Conservation (phyloP, 352 stramenopile species). For the Phytophthora vignae region DNA sequence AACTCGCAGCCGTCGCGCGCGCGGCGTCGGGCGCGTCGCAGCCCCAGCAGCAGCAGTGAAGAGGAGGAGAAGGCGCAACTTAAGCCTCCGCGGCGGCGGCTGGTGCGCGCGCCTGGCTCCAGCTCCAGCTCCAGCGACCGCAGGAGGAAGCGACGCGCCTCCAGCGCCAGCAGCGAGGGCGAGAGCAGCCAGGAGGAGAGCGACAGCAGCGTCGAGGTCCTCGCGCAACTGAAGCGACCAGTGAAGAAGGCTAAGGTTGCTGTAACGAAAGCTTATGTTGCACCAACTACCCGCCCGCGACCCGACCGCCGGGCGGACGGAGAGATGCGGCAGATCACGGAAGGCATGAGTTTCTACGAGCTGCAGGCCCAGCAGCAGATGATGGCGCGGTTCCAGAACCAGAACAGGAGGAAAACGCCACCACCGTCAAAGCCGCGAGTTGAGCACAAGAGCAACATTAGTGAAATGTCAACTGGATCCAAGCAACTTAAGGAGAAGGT, state of each 20-base stretch:
- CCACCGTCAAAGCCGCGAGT: background rate
- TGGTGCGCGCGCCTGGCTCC: background rate
- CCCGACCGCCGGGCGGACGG: slow-evolving; percentile 4
- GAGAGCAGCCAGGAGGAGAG: slow-evolving; percentile 23
- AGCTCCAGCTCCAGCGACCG: background rate
- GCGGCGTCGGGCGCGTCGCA: slow-evolving; percentile 5
- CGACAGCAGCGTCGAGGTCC: slow-evolving; percentile 4
- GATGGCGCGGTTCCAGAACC: slow-evolving; percentile 46
- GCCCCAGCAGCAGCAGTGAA: slow-evolving; percentile 16
- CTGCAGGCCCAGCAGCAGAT: slow-evolving; percentile 61
- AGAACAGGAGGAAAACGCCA: slow-evolving; percentile 32
- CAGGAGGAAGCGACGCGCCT: slow-evolving; percentile 14
- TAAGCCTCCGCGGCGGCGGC: slow-evolving; percentile 4
- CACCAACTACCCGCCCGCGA: slow-evolving; percentile 6
- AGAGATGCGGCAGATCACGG: slow-evolving; percentile 38
- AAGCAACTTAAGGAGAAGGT: background rate
- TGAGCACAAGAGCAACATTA: slow-evolving; percentile 1
- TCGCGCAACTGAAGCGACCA: slow-evolving; percentile 15
- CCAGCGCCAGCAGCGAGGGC: slow-evolving; percentile 5
- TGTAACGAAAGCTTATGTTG: slow-evolving; percentile 10
- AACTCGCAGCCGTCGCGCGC: slow-evolving; percentile 11
- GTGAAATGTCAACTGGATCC: background rate
- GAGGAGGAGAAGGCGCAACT: slow-evolving; percentile 28
- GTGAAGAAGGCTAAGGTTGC: slow-evolving; percentile 31
- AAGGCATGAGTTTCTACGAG: slow-evolving; percentile 56